Evolutionary conservation across 2,329 filamentous ascomycete genomes (phyloP).

Genomic region (Ophiosphaerella herpotricha): DNA sequence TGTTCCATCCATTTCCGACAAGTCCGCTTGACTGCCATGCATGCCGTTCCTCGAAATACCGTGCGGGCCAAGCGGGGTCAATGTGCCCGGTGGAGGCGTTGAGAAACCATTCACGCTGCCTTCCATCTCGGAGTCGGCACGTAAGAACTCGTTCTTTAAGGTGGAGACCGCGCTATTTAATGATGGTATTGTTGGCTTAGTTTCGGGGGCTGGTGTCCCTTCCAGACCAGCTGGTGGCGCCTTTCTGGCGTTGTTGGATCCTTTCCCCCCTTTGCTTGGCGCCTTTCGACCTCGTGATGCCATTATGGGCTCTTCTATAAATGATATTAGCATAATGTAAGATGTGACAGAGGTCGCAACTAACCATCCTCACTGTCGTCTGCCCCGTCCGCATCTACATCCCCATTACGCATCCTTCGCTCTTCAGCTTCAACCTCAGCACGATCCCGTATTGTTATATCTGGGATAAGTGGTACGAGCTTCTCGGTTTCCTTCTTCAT

Average conservation of each 20-base stretch:
- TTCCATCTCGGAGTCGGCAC: slow-evolving; percentile 79
- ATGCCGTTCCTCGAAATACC: slow-evolving; percentile 64
- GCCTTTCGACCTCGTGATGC: slow-evolving; percentile 91
- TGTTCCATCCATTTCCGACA: slow-evolving; percentile 82
- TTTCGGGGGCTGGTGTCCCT: slow-evolving; percentile 75
- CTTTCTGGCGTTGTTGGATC: slow-evolving; percentile 67
- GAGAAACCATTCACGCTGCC: slow-evolving; percentile 81
- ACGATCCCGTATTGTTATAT: slow-evolving; percentile 85
- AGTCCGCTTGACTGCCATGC: slow-evolving; percentile 73
- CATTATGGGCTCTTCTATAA: slow-evolving; percentile 82
- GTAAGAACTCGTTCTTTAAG: slow-evolving; percentile 58
- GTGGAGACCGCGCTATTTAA: slow-evolving; percentile 55
- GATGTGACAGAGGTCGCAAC: slow-evolving; percentile 4
- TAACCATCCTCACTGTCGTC: slow-evolving; percentile 86
- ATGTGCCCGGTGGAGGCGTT: slow-evolving; percentile 77
- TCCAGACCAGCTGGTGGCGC: slow-evolving; percentile 75
- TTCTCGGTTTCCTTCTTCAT: slow-evolving; percentile 99
- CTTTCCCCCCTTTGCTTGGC: slow-evolving; percentile 74
- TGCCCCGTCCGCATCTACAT: slow-evolving; percentile 77
- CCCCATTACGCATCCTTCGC: slow-evolving; percentile 79
- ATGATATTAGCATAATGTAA: background rate
- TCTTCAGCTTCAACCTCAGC: slow-evolving; percentile 81
- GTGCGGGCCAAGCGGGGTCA: slow-evolving; percentile 75
- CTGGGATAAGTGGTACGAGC: slow-evolving; percentile 90
- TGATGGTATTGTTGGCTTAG: slow-evolving; percentile 71